These are phyloP conservation scores for Aureobasidium mangrovei DNA, from an alignment of 2,329 filamentous ascomycete genomes.

Conservation along the genomic window DNA sequence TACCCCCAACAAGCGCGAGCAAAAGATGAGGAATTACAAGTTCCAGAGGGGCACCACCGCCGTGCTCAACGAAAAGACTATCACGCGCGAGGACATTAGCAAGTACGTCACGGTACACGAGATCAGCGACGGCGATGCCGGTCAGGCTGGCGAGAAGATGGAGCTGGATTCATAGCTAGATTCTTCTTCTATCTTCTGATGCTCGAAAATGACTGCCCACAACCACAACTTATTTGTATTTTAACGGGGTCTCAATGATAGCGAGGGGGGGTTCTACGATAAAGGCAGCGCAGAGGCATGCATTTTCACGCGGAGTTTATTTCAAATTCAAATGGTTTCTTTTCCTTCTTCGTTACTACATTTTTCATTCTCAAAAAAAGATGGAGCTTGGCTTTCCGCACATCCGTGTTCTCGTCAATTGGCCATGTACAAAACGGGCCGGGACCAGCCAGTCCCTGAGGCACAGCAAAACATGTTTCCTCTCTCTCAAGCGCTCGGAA, in stretches of 20 bases:
- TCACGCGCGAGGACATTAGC: slow-evolving; percentile 85
- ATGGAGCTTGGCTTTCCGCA: too few species aligned
- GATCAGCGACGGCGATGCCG: slow-evolving; percentile 58
- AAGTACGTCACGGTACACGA: slow-evolving; percentile 92
- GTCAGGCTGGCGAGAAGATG: slow-evolving; percentile 54
- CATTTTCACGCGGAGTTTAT: too few species aligned
- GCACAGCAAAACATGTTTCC: not conserved
- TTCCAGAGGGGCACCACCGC: slow-evolving; percentile 91
- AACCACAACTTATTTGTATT: slow-evolving; percentile 3
- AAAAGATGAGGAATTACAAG: slow-evolving; percentile 88
- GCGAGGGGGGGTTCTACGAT: too few species aligned
- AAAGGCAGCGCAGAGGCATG: too few species aligned
- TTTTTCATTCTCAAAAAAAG: not conserved
- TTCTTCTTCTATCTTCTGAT: not conserved
- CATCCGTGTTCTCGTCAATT: not conserved
- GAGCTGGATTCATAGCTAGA: slow-evolving; percentile 46
- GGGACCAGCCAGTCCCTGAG: not conserved
- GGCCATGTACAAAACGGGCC: not conserved
- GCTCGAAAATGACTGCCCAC: not conserved
- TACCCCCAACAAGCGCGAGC: slow-evolving; percentile 80
- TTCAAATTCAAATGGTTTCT: too few species aligned
- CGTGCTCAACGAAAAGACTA: slow-evolving; percentile 90
- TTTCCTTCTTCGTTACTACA: not conserved
- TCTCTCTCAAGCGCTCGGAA: not conserved
- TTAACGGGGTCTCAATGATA: not conserved